Conservation (phyloP, 352 stramenopile genomes). For the Phytophthora idaei region DNA sequence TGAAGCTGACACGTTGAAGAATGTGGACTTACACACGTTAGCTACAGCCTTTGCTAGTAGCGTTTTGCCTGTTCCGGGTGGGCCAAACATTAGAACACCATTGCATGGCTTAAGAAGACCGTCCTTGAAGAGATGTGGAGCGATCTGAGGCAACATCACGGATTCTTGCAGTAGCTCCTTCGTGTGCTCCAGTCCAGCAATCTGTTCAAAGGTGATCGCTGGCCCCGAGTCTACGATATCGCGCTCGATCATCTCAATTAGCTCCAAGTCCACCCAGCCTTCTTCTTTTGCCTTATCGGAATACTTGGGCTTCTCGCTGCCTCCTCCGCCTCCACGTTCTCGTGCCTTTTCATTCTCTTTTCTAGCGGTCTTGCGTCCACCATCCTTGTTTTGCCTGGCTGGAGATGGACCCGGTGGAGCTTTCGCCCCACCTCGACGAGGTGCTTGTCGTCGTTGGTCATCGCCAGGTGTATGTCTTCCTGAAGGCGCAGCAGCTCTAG, state of each 20-base stretch:
- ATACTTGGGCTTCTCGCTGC: constrained; percentile 57
- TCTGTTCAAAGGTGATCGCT: constrained; percentile 75
- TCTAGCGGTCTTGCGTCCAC: constrained; percentile 46
- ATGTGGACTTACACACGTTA: constrained; percentile 96
- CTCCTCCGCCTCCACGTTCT: constrained; percentile 16
- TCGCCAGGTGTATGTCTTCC: constrained; percentile 63
- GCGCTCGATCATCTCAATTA: constrained; percentile 87
- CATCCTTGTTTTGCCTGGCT: constrained; percentile 43
- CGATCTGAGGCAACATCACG: constrained; percentile 84
- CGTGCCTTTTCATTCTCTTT: constrained; percentile 43
- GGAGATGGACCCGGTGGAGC: constrained; percentile 27
- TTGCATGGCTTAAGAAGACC: constrained; percentile 80
- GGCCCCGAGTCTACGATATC: constrained; percentile 77
- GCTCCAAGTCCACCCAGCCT: constrained; percentile 74
- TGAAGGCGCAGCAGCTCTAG: constrained; percentile 39
- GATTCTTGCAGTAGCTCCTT: constrained; percentile 83
- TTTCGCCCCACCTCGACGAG: constrained; percentile 35
- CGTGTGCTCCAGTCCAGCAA: constrained; percentile 73
- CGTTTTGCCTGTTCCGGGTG: constrained; percentile 90
- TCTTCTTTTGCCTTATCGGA: constrained; percentile 71
- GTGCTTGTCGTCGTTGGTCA: constrained; percentile 49
- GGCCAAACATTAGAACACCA: constrained; percentile 85
- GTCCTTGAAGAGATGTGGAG: constrained; percentile 82
- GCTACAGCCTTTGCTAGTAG: constrained; percentile 91
- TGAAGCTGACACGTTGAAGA: constrained; percentile 97